Evolutionary conservation across 768 basidiomycete genomes (phyloP), one percentile per base, ranked within the genome.

Genomic region (Agrocybe praecox): DNA sequence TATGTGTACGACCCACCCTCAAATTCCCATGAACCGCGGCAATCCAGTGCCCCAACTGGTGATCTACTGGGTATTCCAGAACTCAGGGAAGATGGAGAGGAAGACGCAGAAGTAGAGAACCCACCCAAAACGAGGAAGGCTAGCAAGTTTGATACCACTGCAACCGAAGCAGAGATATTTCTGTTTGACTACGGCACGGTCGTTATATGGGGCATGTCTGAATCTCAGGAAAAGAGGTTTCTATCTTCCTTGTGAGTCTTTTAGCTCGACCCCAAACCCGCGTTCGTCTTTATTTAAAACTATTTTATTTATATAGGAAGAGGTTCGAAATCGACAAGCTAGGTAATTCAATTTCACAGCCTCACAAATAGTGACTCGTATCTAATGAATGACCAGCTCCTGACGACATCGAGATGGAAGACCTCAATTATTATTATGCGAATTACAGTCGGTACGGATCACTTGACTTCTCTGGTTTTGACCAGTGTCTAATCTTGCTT

Each of bases 161-260:
- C 85, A 6, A 81, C 80, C 29, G 87, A 89, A 61, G 90, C 91
- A 9, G 96, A 97, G 72, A 90, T 97, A 53, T 97, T 96, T 70
- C 74, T 97, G 61, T 98, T 97, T 72, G 84, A 89, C 60, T 97
- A 96, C 68, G 96, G 96, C 12, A 95, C 93, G 0, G 91, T 96
- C 23, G 96, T 98, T 22, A 92, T 96, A 50, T 98, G 96, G 96
- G 96, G 96, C 22, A 97, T 98, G 95, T 89, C 92, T 36, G 94
- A 97, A 69, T 78, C 85, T 6, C 92, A 97, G 66, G 96, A 98
- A 76, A 90, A 84, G 70, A 80, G 94, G 9, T 94, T 98, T 65
- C 74, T 98, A 59, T 86, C 90, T 23, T 95, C 94, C 19, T 82
- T 98, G 96, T 96, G 66, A 73, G 92, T 77, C 24, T 29, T 49